These are phyloP conservation scores for Arabis alpina DNA, from an alignment of 345 rosid genomes.

Conservation along the genomic window DNA sequence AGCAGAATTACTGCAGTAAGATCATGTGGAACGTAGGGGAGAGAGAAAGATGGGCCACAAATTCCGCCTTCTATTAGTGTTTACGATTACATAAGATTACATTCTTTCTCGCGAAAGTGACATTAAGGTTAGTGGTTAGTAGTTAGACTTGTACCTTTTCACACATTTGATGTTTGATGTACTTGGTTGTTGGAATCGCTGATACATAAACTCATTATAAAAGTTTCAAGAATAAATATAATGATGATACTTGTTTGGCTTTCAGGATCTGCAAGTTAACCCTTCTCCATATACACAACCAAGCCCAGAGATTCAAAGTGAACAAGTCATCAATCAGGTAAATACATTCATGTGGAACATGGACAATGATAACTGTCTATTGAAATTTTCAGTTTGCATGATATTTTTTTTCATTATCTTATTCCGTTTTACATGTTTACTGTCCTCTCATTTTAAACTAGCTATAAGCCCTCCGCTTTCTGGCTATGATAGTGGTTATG, in stretches of 20 bases:
- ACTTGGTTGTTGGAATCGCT: neutral
- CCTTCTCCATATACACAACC: no score
- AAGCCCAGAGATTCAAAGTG: no score
- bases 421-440: constrained; percentile 12
- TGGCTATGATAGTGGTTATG: constrained; percentile 30
- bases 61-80: constrained; percentile 53
- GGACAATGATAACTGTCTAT: no score
- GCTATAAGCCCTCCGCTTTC: constrained; percentile 28
- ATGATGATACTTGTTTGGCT: neutral
- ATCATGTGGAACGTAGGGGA: constrained; percentile 67
- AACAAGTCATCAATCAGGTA: no score
- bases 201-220: neutral
- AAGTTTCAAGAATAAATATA: neutral
- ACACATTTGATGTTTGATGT: constrained; percentile 7
- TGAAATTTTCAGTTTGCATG: neutral
- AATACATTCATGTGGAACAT: no score
- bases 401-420: neutral
- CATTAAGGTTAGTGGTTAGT: constrained; percentile 50
- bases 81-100: constrained; percentile 60
- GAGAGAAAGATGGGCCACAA: constrained; percentile 63
- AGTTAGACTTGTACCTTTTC: neutral
- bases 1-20: constrained; percentile 41
- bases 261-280: neutral
- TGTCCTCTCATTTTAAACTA: constrained; percentile 23
- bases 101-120: constrained; percentile 68